phyloP scores from a whole-genome alignment of 2,329 filamentous ascomycete genomes.

The Diaporthe sp. region DNA sequence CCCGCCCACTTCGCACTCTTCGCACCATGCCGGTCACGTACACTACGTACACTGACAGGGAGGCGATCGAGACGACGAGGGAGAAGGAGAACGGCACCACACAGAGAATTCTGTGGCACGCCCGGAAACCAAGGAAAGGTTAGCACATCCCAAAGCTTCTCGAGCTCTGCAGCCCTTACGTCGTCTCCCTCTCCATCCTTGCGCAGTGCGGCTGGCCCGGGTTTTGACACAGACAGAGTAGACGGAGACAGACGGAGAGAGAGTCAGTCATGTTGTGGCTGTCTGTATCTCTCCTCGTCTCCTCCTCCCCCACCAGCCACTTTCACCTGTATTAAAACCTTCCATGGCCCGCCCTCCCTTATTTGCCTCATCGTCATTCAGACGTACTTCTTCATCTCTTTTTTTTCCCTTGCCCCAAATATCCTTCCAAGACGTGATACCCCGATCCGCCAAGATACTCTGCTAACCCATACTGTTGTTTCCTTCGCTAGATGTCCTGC shows the following conservation, averaged over 20 bases:
- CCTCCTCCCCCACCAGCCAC: no score
- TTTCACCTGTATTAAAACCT: background rate
- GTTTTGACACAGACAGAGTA: background rate
- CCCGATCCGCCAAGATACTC: background rate
- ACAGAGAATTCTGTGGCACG: slow-evolving; percentile 18
- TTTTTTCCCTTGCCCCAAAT: background rate
- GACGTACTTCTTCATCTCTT: background rate
- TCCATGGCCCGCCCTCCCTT: background rate
- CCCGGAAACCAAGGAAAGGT: slow-evolving; percentile 29
- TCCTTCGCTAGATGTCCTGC: background rate
- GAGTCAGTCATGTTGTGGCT: no score
- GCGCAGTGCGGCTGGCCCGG: slow-evolving; percentile 16
- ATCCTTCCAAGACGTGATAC: slow-evolving; percentile 3
- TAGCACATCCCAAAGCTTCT: no score
- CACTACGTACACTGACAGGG: background rate
- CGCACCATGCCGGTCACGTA: background rate
- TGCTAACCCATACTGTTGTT: slow-evolving; percentile 2
- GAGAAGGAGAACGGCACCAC: background rate
- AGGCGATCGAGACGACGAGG: slow-evolving; percentile 3
- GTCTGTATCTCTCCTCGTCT: no score
- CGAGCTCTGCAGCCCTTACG: slow-evolving; percentile 24
- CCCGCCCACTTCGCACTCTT: background rate
- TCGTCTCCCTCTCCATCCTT: background rate
- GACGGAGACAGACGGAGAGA: no score
- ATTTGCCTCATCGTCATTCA: background rate